Conservation (phyloP, 73 alveolate species). For the Symbiodinium natans region DNA sequence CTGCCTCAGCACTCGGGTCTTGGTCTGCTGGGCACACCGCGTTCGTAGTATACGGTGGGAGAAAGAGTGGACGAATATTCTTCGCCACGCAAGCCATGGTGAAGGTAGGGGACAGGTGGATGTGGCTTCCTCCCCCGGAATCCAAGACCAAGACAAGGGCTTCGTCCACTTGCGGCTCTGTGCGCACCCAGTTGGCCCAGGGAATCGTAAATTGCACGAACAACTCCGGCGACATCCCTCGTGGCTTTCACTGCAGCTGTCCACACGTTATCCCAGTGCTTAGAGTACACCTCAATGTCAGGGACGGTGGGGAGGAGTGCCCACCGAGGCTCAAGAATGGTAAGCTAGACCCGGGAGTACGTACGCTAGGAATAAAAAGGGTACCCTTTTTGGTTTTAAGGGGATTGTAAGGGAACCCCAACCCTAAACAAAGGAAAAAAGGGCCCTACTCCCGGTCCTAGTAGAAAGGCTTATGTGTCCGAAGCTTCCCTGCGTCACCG, state of each 20-base stretch:
- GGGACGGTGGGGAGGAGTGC: not conserved
- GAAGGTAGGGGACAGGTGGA: constrained; percentile 2
- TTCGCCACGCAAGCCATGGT: not conserved
- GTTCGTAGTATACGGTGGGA: constrained; percentile 1
- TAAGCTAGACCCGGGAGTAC: too few species aligned
- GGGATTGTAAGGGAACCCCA: too few species aligned
- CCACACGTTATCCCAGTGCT: constrained; percentile 8
- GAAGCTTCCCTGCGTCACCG: too few species aligned
- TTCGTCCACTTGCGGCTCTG: not conserved
- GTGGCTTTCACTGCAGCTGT: not conserved
- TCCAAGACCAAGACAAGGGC: not conserved
- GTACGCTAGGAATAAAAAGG: too few species aligned
- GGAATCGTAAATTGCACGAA: not conserved
- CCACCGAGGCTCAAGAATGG: not conserved
- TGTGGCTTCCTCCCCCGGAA: not conserved
- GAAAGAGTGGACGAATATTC: not conserved
- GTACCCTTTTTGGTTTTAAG: too few species aligned
- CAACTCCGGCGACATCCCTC: not conserved
- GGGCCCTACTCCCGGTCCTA: too few species aligned
- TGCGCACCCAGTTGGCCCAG: not conserved
- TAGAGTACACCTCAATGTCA: not conserved
- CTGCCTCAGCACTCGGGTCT: not conserved
- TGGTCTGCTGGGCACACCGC: not conserved
- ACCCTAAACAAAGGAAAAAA: too few species aligned
- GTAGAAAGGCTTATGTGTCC: too few species aligned